Evolutionary conservation across 208 protist genomes (phyloP).

Genomic region (Angomonas deanei): DNA sequence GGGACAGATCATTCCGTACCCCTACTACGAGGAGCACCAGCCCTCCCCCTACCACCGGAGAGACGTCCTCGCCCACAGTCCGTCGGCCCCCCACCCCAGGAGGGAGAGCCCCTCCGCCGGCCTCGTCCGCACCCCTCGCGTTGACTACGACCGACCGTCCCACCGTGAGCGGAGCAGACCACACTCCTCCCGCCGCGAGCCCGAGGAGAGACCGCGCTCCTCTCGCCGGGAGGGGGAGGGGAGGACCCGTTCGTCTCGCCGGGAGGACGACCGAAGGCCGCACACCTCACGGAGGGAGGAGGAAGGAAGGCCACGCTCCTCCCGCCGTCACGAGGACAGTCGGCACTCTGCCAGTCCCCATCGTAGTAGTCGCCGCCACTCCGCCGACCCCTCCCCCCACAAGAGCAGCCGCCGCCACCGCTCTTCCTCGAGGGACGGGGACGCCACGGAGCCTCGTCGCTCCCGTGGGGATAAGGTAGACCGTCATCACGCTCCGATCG

Average conservation of each 20-base stretch:
- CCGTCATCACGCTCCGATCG: too few species aligned
- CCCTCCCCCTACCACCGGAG: conserved; percentile 7
- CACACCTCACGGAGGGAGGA: too few species aligned
- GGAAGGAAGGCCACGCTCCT: too few species aligned
- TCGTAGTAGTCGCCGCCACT: too few species aligned
- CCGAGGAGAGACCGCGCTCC: too few species aligned
- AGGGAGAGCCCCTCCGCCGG: background rate
- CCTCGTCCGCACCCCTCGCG: background rate
- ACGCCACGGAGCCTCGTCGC: background rate
- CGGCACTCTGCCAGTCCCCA: too few species aligned
- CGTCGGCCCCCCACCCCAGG: conserved; percentile 10
- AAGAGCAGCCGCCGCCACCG: too few species aligned
- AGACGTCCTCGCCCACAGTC: conserved; percentile 9
- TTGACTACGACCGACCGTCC: background rate
- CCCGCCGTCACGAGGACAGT: too few species aligned
- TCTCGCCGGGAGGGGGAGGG: background rate
- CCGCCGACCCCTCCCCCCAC: too few species aligned
- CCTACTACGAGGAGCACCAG: background rate
- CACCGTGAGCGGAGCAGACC: too few species aligned
- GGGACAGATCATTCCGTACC: background rate
- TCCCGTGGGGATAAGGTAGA: background rate
- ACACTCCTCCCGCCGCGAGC: too few species aligned
- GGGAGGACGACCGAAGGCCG: too few species aligned
- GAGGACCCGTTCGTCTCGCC: background rate
- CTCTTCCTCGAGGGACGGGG: background rate